Conservation (phyloP, 2,329 filamentous ascomycete species). For the Paraconiothyrium brasiliense region DNA sequence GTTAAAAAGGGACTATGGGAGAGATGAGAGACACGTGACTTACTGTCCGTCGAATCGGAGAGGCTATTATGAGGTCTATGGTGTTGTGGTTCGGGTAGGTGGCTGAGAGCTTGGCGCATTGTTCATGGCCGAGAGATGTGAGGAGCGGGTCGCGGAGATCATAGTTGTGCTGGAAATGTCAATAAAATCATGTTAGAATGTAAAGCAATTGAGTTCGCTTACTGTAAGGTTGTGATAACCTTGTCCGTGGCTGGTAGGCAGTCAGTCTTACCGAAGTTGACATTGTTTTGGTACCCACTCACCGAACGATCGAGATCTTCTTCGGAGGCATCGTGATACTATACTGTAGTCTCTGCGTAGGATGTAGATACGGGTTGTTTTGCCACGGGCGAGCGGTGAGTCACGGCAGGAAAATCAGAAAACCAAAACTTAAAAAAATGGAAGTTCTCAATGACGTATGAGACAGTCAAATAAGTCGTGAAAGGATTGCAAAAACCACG, state of each 20-base stretch:
- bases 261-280: conserved; percentile 32
- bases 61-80: conserved; percentile 77
- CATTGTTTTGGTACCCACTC: neutral
- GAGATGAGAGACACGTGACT: neutral
- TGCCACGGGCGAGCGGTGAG: neutral
- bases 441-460: conserved; percentile 5
- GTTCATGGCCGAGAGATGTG: conserved; percentile 76
- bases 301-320: conserved; percentile 11
- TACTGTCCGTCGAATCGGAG: conserved; percentile 77
- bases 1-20: neutral
- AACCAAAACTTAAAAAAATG: neutral
- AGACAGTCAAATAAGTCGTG: neutral
- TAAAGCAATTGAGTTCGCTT: conserved; percentile 12
- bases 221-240: conserved; percentile 76
- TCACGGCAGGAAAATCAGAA: conserved; percentile 10
- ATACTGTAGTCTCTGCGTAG: neutral
- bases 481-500: neutral
- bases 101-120: conserved; percentile 72
- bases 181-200: neutral
- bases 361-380: neutral
- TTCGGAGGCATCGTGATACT: conserved; percentile 3
- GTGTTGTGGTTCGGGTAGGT: conserved; percentile 67
- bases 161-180: conserved; percentile 66
- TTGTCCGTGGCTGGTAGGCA: conserved; percentile 70
- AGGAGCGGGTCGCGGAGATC: conserved; percentile 78